Conservation (phyloP, 257 asterid species). For the Cruciata laevipes region DNA sequence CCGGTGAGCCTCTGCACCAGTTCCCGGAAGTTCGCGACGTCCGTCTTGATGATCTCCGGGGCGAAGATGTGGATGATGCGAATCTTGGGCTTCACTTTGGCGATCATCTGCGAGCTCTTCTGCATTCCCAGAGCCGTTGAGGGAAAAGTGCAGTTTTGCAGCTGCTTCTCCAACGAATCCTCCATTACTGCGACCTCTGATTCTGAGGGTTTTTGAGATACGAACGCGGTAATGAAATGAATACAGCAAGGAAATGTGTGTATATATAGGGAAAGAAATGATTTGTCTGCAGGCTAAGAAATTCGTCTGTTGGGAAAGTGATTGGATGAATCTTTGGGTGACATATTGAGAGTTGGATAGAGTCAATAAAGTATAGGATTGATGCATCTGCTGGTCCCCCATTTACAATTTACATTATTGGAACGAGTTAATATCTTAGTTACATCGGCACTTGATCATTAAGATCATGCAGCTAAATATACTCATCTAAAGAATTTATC, state of each 20-base stretch:
- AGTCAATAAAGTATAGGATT: slow-evolving; percentile 37
- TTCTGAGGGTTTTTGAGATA: background rate
- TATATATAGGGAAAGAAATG: slow-evolving; percentile 17
- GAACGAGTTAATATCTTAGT: background rate
- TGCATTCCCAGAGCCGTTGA: slow-evolving; percentile 32
- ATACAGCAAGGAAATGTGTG: slow-evolving; percentile 15
- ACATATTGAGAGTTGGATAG: slow-evolving; percentile 32
- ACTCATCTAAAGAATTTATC: too few relatives aligned
- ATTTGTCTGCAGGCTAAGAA: slow-evolving; percentile 5
- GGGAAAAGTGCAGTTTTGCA: slow-evolving; percentile 12
- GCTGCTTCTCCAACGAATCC: slow-evolving; percentile 26
- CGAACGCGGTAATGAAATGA: background rate
- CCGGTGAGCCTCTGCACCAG: slow-evolving; percentile 89
- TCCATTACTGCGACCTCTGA: slow-evolving; percentile 23
- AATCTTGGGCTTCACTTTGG: slow-evolving; percentile 61
- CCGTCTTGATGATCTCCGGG: slow-evolving; percentile 84
- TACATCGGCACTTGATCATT: too few relatives aligned
- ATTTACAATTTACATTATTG: background rate
- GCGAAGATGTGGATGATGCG: slow-evolving; percentile 90
- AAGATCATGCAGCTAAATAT: too few relatives aligned
- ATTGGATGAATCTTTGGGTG: slow-evolving; percentile 46
- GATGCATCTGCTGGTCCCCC: slow-evolving; percentile 40
- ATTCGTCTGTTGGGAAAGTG: slow-evolving; percentile 40
- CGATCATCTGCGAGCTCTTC: slow-evolving; percentile 50
- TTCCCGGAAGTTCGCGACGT: slow-evolving; percentile 62